Conservation (phyloP, 2,329 filamentous ascomycete genomes). For the Aspergillus candidus region DNA sequence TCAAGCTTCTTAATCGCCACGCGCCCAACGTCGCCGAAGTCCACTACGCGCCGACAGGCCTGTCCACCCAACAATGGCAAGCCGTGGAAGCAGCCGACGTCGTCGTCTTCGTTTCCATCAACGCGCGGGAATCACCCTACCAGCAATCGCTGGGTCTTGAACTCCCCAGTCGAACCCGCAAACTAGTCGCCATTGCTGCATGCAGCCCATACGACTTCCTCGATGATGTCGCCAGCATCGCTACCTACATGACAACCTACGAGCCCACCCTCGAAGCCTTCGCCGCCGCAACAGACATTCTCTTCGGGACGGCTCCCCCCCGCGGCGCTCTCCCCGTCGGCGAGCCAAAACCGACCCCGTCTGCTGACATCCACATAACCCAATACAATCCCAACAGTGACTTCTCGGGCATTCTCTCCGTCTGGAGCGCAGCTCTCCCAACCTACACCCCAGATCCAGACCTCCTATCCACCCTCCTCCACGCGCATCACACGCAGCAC, state of each 20-base stretch:
- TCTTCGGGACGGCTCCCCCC: slow-evolving; percentile 31
- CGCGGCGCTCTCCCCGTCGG: slow-evolving; percentile 34
- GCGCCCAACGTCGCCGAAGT: slow-evolving; percentile 26
- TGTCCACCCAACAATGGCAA: slow-evolving; percentile 28
- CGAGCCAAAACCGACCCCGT: slow-evolving; percentile 8
- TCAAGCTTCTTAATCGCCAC: slow-evolving; percentile 26
- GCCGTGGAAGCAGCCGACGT: slow-evolving; percentile 31
- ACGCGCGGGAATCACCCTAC: slow-evolving; percentile 33
- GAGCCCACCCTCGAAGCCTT: slow-evolving; percentile 42
- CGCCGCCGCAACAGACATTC: slow-evolving; percentile 31
- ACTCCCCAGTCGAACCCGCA: slow-evolving; percentile 25
- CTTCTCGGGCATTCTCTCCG: slow-evolving; percentile 21
- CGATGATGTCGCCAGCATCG: slow-evolving; percentile 24
- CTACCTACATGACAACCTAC: slow-evolving; percentile 41
- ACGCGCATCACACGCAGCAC: slow-evolving; percentile 17
- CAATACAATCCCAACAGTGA: slow-evolving; percentile 21
- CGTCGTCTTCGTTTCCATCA: slow-evolving; percentile 37
- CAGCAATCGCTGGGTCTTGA: slow-evolving; percentile 32
- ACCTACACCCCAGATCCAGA: slow-evolving; percentile 28
- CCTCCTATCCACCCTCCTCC: slow-evolving; percentile 24
- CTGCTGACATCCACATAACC: neutral
- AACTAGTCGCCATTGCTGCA: slow-evolving; percentile 36
- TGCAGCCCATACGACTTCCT: slow-evolving; percentile 43
- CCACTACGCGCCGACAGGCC: slow-evolving; percentile 24
- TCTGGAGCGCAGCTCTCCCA: slow-evolving; percentile 35